phyloP scores from a whole-genome alignment of 2,329 filamentous ascomycete genomes.

The Colletotrichum lentis region DNA sequence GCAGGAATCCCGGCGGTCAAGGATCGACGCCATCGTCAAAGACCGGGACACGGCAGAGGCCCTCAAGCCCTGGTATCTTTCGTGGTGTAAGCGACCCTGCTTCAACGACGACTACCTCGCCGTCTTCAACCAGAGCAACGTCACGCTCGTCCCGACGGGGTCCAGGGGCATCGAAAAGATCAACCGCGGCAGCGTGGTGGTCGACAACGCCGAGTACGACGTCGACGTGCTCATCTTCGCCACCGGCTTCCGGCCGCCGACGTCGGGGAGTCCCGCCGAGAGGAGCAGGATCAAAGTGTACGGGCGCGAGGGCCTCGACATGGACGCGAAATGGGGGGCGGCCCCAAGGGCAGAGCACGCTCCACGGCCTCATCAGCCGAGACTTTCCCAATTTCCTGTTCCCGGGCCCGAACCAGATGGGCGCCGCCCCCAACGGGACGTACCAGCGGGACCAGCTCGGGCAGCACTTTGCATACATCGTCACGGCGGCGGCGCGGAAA shows the following conservation, averaged over 20 bases:
- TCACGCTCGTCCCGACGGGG: conserved; percentile 66
- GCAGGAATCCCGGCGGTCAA: conserved; percentile 54
- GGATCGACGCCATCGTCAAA: conserved; percentile 58
- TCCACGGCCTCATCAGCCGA: conserved; percentile 36
- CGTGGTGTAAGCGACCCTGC: conserved; percentile 69
- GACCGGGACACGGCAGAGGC: conserved; percentile 58
- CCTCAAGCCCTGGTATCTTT: conserved; percentile 67
- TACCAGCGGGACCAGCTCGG: conserved; percentile 47
- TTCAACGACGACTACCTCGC: conserved; percentile 68
- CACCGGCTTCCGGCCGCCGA: conserved; percentile 34
- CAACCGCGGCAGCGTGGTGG: conserved; percentile 56
- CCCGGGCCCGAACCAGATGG: conserved; percentile 27
- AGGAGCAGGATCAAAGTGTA: conserved; percentile 24
- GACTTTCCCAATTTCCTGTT: conserved; percentile 42
- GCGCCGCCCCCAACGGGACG: neutral
- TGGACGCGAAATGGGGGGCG: conserved; percentile 39
- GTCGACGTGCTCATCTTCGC: conserved; percentile 47
- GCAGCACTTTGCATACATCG: conserved; percentile 54
- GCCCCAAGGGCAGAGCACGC: conserved; percentile 13
- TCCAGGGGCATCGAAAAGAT: conserved; percentile 59
- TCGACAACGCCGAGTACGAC: conserved; percentile 56
- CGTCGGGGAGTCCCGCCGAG: conserved; percentile 33
- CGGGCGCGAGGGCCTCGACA: conserved; percentile 31
- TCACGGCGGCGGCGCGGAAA: conserved; percentile 29
- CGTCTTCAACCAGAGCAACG: conserved; percentile 65